Conservation (phyloP, 176 grass and related monocot genomes). For the Avena insularis region DNA sequence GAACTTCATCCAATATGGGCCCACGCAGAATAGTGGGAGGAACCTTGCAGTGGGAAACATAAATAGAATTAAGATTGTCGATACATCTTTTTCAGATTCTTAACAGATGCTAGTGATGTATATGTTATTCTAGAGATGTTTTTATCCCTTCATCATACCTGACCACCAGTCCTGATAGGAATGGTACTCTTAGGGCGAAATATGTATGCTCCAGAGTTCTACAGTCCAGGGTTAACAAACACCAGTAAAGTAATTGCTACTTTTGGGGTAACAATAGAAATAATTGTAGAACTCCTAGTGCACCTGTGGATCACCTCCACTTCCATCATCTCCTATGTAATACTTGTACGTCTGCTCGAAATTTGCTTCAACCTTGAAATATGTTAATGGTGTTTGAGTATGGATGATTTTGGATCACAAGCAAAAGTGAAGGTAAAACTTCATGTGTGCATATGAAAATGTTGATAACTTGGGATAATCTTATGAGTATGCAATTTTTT, state of each 20-base stretch:
- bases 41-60: conserved; percentile 54
- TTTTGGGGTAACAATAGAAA: conserved; percentile 1
- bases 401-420: conserved; percentile 23
- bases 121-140: conserved; percentile 22
- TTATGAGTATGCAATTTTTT: conserved; percentile 16
- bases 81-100: not conserved
- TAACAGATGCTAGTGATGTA: conserved; percentile 30
- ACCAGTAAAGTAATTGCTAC: not conserved
- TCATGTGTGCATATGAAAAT: conserved; percentile 4
- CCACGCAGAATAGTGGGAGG: conserved; percentile 71
- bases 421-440: conserved; percentile 1
- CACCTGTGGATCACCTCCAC: conserved; percentile 79
- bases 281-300: conserved; percentile 30
- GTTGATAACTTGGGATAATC: conserved; percentile 11
- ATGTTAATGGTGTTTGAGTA: conserved; percentile 37
- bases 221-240: conserved; percentile 22
- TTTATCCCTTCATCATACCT: conserved; percentile 55
- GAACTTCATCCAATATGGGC: conserved; percentile 93
- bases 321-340: conserved; percentile 75
- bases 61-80: conserved; percentile 15
- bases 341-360: conserved; percentile 79
- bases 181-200: conserved; percentile 79
- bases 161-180: conserved; percentile 59
- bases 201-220: conserved; percentile 98
- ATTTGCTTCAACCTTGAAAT: conserved; percentile 71